Base-by-base conservation (phyloP, 257 asterid species). In the Solanum paucissectum region DNA sequence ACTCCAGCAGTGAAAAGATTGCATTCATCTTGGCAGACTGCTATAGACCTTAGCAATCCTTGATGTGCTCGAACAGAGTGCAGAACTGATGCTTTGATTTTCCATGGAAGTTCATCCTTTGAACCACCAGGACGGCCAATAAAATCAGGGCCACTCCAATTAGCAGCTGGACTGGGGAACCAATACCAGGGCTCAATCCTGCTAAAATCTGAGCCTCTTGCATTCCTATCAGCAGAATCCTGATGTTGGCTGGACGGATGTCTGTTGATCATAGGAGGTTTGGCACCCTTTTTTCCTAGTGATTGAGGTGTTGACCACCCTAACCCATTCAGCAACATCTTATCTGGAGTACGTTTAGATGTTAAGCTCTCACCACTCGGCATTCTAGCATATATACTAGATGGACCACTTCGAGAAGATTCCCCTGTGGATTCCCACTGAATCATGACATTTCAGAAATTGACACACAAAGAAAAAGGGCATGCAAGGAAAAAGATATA, bases 101-200 rank as follows among this genome's bases (percentile, higher is more conserved):
- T 95, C 99, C 99, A 97, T 40, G 95, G 99, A 89, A 93, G 91
- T 90, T 97, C 99, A 87, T 95, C 98, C 90, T 95, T 95, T 62
- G 94, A 91, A 89, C 94, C 93, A 88, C 98, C 93, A 76, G 93
- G 90, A 90, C 98, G 99, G 85, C 94, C 91, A 86, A 94, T 86
- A 83, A 93, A 92, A 87, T 97, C 99, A 62, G 93, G 93, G 74
- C 94, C 95, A 88, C 90, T 93, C 97, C 93, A 94, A 89, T 93
- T 90, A 86, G 93, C 90, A 86, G 94, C 92, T 84, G 96, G 94
- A 89, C 96, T 91, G 79, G 99, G 98, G 90, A 95, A 95, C 99
- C 99, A 97, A 92, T 88, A 89, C 99, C 99, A 97, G 66, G 99
- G 98, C 89, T 93, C 98, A 88, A 88, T 93, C 87, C 92, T 87